Evolutionary conservation across 129 eudicot genomes (phyloP).

Genomic region (Tagetes erecta): DNA sequence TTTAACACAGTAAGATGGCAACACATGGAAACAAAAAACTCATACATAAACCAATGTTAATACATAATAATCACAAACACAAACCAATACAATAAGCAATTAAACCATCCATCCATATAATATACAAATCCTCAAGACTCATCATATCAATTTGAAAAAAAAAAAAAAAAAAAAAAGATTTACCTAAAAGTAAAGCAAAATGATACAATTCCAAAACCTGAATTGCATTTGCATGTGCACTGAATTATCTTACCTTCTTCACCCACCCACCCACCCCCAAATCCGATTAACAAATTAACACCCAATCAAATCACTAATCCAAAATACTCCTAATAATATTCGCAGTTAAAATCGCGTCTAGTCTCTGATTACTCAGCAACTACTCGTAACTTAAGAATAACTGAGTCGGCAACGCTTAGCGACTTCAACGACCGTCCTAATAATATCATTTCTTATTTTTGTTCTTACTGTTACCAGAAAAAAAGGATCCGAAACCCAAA

Average conservation of each 20-base stretch:
- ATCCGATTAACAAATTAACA: slow-evolving; percentile 8
- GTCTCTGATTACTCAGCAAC: too few relatives aligned
- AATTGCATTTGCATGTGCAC: slow-evolving; percentile 37
- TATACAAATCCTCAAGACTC: slow-evolving; percentile 24
- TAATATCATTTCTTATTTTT: slow-evolving; percentile 44
- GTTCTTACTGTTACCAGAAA: slow-evolving; percentile 52
- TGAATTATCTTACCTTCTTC: slow-evolving; percentile 30
- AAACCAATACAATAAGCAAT: slow-evolving; percentile 15
- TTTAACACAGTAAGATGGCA: not conserved
- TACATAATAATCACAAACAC: slow-evolving; percentile 31
- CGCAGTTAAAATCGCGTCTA: too few relatives aligned
- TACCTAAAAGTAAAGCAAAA: slow-evolving; percentile 37
- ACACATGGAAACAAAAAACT: slow-evolving; percentile 3
- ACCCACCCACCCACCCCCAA: slow-evolving; percentile 32
- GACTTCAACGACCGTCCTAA: too few relatives aligned
- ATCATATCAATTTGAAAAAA: not conserved
- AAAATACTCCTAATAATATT: not conserved
- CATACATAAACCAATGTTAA: slow-evolving; percentile 2
- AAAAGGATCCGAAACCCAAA: slow-evolving; percentile 73
- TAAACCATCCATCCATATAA: not conserved
- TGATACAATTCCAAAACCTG: slow-evolving; percentile 26
- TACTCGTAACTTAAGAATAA: too few relatives aligned
- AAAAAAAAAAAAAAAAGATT: not conserved
- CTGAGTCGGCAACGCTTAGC: too few relatives aligned
- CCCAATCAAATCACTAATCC: slow-evolving; percentile 25